These are phyloP conservation scores for Moesziomyces parantarcticus DNA, from an alignment of 1,284 basidiomycete genomes.

Conservation along the genomic window DNA sequence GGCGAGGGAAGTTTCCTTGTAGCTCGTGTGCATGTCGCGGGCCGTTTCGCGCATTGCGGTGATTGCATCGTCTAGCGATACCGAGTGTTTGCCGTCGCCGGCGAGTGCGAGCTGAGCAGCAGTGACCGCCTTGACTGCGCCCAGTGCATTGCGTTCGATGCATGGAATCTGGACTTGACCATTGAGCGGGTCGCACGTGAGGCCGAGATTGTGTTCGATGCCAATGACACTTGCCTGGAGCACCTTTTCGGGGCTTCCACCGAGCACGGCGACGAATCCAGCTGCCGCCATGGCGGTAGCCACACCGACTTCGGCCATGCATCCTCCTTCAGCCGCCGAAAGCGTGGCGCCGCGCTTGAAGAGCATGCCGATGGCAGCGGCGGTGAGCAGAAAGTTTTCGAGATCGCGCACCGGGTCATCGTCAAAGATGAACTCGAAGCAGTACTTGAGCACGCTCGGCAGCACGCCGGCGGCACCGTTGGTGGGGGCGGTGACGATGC, in stretches of 20 bases:
- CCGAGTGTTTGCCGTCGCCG: conserved; percentile 80
- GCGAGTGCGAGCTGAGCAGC: conserved; percentile 92
- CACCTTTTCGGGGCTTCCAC: conserved; percentile 68
- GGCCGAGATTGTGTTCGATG: conserved; percentile 72
- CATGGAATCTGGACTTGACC: conserved; percentile 92
- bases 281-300: conserved; percentile 92
- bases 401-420: conserved; percentile 88
- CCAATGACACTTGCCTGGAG: conserved; percentile 91
- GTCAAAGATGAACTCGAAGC: conserved; percentile 77
- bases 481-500: conserved; percentile 93
- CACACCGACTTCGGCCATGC: conserved; percentile 72
- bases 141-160: conserved; percentile 83
- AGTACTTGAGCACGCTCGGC: conserved; percentile 85
- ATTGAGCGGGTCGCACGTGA: conserved; percentile 59
- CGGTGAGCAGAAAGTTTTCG: conserved; percentile 85
- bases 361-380: conserved; percentile 89
- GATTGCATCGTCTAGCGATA: conserved; percentile 93
- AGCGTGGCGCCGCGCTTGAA: conserved; percentile 98
- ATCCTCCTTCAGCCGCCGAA: conserved; percentile 81
- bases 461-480: conserved; percentile 83
- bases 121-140: conserved; percentile 72
- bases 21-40: conserved; percentile 70
- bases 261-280: conserved; percentile 84
- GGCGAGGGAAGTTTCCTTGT: conserved; percentile 59
- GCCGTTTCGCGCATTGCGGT: conserved; percentile 94